Evolutionary conservation across 2,329 filamentous ascomycete species (phyloP).

Genomic region (Orbilia blumenaviensis): DNA sequence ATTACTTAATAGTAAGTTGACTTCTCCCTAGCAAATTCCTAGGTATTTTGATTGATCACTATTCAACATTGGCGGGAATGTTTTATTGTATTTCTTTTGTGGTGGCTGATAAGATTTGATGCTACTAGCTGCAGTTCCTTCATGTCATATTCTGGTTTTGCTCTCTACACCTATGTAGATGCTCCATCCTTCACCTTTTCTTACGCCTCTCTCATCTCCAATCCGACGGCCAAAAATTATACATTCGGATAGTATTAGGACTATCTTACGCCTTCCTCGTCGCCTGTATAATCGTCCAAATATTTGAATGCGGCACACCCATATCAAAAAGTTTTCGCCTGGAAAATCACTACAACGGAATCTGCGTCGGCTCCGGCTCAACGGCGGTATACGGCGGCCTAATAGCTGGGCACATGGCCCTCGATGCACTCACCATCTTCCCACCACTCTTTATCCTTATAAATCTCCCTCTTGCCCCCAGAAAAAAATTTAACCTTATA

Average conservation of each 20-base stretch:
- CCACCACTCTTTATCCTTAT: constrained; percentile 33
- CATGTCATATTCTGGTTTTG: constrained; percentile 48
- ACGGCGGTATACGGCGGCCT: constrained; percentile 28
- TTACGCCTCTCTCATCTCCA: constrained; percentile 34
- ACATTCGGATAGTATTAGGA: constrained; percentile 20
- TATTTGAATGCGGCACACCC: constrained; percentile 45
- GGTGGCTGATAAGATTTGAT: background rate
- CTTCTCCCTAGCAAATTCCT: too few relatives aligned
- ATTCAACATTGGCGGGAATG: too few relatives aligned
- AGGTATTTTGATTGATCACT: too few relatives aligned
- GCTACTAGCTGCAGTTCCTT: constrained; percentile 40
- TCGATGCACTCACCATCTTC: constrained; percentile 49
- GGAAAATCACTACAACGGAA: constrained; percentile 22
- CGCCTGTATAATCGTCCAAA: constrained; percentile 24
- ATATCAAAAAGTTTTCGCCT: constrained; percentile 16
- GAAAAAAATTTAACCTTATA: constrained; percentile 44
- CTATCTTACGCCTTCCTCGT: constrained; percentile 31
- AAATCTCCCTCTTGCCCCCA: constrained; percentile 18
- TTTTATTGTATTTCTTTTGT: too few relatives aligned
- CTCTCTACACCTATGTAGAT: constrained; percentile 34
- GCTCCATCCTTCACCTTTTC: constrained; percentile 47
- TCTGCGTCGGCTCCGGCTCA: constrained; percentile 8
- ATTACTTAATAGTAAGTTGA: constrained; percentile 37
- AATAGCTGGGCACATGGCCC: constrained; percentile 32
- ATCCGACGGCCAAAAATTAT: constrained; percentile 27